These are phyloP conservation scores for Colletotrichum gigasporum DNA, from an alignment of 2,329 filamentous ascomycete genomes.

Conservation along the genomic window DNA sequence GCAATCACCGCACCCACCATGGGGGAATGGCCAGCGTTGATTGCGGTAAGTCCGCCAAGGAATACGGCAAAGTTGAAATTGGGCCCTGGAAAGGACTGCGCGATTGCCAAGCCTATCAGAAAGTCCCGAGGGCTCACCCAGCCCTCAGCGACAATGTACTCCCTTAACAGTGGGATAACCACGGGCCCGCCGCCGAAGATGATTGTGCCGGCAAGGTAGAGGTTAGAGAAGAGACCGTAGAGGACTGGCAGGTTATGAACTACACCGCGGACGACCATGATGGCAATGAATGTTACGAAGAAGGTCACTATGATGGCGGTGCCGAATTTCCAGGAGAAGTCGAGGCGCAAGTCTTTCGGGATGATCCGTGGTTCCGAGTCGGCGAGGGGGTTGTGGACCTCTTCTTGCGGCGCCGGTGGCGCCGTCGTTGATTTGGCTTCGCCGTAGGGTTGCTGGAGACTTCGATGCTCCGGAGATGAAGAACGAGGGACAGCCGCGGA, in stretches of 20 bases:
- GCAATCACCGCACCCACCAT: conserved; percentile 57
- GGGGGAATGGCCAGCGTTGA: conserved; percentile 44
- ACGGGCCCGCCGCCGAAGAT: conserved; percentile 68
- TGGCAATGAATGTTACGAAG: conserved; percentile 60
- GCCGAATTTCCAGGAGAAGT: conserved; percentile 50
- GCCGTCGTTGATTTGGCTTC: too few relatives aligned
- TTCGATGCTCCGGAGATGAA: neutral
- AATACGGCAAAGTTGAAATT: conserved; percentile 62
- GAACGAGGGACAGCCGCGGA: neutral
- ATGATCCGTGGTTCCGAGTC: conserved; percentile 39
- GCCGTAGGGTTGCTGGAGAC: too few relatives aligned
- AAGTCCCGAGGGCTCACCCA: conserved; percentile 75
- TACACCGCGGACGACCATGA: conserved; percentile 58
- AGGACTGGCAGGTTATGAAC: conserved; percentile 49
- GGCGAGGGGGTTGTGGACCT: conserved; percentile 10
- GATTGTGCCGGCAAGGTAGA: conserved; percentile 74
- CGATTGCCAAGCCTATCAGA: conserved; percentile 72
- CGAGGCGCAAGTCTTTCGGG: conserved; percentile 37
- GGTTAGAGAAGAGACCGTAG: conserved; percentile 70
- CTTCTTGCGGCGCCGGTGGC: neutral
- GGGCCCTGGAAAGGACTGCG: conserved; percentile 68
- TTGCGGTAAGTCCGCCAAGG: conserved; percentile 59
- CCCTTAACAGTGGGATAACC: conserved; percentile 65
- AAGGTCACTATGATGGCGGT: conserved; percentile 51
- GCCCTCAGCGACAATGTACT: conserved; percentile 67